These are phyloP conservation scores for Lodderomyces margitis DNA, from an alignment of 1,139 yeast genomes.

Conservation along the genomic window DNA sequence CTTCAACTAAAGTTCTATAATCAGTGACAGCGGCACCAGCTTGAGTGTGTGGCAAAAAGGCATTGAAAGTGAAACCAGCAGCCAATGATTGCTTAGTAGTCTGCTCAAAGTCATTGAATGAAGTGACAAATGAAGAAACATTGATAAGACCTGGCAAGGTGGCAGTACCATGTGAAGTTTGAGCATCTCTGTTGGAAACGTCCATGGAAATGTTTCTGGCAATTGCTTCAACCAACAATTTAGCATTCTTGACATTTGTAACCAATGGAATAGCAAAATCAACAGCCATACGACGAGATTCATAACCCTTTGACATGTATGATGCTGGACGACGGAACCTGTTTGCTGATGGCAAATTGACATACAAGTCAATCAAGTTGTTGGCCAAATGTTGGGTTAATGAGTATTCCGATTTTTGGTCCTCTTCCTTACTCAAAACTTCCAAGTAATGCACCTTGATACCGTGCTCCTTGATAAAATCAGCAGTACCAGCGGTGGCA, in stretches of 20 bases:
- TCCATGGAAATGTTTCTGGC: constrained; percentile 68
- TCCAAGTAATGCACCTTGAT: constrained; percentile 95
- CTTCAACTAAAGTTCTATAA: constrained; percentile 60
- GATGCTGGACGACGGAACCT: constrained; percentile 98
- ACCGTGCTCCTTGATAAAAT: constrained; percentile 91
- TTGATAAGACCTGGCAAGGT: constrained; percentile 86
- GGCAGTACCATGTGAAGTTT: constrained; percentile 82
- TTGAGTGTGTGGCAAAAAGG: constrained; percentile 71
- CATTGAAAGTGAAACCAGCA: constrained; percentile 86
- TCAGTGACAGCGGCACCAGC: constrained; percentile 59
- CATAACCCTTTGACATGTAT: constrained; percentile 96
- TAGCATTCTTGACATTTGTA: constrained; percentile 97
- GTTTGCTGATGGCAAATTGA: constrained; percentile 95
- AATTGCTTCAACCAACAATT: constrained; percentile 89
- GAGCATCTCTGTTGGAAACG: constrained; percentile 79
- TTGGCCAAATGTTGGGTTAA: constrained; percentile 95
- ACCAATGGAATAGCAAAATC: constrained; percentile 97
- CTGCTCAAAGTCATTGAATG: constrained; percentile 60
- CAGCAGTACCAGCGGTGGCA: constrained; percentile 99
- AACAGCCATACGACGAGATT: constrained; percentile 99
- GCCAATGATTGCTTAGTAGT: constrained; percentile 72
- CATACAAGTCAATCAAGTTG: constrained; percentile 92
- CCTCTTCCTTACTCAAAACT: constrained; percentile 70
- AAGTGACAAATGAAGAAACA: constrained; percentile 76
- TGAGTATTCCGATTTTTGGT: constrained; percentile 90